A percentile compares a stretch with the other conserved stretches of the same genome.
Conservation (phyloP, 2,329 filamentous ascomycete species). For the Tolypocladium paradoxum region DNA sequence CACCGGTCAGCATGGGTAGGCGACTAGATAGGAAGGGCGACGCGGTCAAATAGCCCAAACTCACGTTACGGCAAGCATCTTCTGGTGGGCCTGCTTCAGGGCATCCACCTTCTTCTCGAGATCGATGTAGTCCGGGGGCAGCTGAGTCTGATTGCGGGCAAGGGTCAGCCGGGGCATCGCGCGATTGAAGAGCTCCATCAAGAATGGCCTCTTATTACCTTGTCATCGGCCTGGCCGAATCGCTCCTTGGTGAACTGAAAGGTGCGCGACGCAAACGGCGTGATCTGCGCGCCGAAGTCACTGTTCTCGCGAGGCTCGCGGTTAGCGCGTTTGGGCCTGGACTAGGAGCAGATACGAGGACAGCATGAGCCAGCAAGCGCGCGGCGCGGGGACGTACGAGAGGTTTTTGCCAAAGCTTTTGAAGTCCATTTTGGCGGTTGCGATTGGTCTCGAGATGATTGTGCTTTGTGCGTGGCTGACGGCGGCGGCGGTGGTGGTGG, state of each 20-base stretch:
- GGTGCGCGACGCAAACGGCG: slow-evolving; percentile 85
- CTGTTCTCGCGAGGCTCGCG: slow-evolving; percentile 18
- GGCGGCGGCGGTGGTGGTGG: neutral
- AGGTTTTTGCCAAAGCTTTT: slow-evolving; percentile 47
- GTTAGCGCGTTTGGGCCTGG: slow-evolving; percentile 7
- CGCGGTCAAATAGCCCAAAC: slow-evolving; percentile 24
- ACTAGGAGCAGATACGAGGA: neutral
- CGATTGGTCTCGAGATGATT: neutral
- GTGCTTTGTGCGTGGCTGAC: neutral
- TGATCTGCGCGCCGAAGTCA: slow-evolving; percentile 67
- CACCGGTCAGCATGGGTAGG: neutral
- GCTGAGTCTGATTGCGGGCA: slow-evolving; percentile 59
- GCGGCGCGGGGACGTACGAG: slow-evolving; percentile 29
- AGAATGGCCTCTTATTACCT: slow-evolving; percentile 39
- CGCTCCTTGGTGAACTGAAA: slow-evolving; percentile 98
- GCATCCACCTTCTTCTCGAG: slow-evolving; percentile 98
- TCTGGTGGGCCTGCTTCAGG: slow-evolving; percentile 91
- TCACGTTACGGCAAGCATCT: slow-evolving; percentile 93
- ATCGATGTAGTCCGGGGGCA: slow-evolving; percentile 94
- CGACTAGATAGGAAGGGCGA: neutral
- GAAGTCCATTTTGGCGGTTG: slow-evolving; percentile 40
- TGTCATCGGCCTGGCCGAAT: slow-evolving; percentile 88
- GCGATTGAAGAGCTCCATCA: neutral
- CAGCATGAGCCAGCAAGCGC: neutral
- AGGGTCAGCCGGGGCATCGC: slow-evolving; percentile 5